Base-by-base conservation (phyloP, 139 green algal species). In the Chlamydomonas eustigma region DNA sequence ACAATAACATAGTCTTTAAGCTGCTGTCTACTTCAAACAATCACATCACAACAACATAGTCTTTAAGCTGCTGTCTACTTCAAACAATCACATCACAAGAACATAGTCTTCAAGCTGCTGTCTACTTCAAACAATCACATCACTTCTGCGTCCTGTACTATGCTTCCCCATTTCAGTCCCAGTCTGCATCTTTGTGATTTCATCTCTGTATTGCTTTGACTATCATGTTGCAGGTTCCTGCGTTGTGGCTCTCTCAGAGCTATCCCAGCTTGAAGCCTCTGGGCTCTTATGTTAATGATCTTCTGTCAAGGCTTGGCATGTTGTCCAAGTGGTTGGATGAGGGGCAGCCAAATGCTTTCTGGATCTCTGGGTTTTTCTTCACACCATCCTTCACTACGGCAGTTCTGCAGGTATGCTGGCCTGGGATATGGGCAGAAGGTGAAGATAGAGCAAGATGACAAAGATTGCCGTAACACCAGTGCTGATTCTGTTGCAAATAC, bases 281-380 rank as follows among this genome's bases (percentile, higher is more conserved):
- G 39, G 79, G 37, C 37, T 38, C n/a, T 22, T 68, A 76, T 75
- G 37, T 84, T 71, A 50, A 70, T 4, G 88, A 92, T 72, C 82
- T 92, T 37, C 58, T 82, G 33, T 37, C 52, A 0, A 75, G 87
- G 32, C 37, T 85, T 30, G 30, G 36, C 66, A 89, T 90, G 80
- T 80, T 92, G 50, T 50, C 81, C 25, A 51, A 70, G 68, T 90
- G 87, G 87, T 76, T 32, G 18, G 31, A 33, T 50, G 28, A 74
- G 12, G 33, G 35, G 12, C 32, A 39, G 66, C 33, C 33, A 18
- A 8, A 78, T 1, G 79, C 86, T 3, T 92, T 90, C 77, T 95
- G 90, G 90, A 66, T 95, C 32, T 72, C 81, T n/a, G 90, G 84
- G 39, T 93, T 95, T 75, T 95, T 93, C 90, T 95, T 93, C 82